These are phyloP conservation scores for Rhodomyrtus psidioides DNA, from an alignment of 441 rosid genomes.

Conservation along the genomic window DNA sequence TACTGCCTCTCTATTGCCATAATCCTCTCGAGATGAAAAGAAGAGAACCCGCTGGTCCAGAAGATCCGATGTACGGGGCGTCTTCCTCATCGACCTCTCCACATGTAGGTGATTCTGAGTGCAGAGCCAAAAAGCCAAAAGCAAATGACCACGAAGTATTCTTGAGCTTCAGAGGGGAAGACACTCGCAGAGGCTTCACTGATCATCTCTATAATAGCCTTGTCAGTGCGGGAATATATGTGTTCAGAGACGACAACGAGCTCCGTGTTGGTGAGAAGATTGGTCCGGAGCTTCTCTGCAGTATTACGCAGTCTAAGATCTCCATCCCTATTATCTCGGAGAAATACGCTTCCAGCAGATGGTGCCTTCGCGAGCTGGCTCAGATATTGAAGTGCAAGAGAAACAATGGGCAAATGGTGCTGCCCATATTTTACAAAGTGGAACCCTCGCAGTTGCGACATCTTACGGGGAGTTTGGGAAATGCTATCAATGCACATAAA, in stretches of 20 bases:
- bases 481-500: fast-evolving
- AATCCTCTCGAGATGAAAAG: background rate
- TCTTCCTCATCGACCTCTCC: background rate
- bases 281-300: background rate
- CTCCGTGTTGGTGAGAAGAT: background rate
- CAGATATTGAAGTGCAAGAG: background rate
- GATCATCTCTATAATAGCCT: background rate
- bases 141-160: background rate
- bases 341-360: fast-evolving
- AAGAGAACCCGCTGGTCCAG: background rate
- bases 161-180: background rate
- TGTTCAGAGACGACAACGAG: background rate
- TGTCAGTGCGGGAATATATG: fast-evolving
- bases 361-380: background rate
- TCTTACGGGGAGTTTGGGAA: background rate
- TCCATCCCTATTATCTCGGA: background rate
- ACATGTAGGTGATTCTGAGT: background rate
- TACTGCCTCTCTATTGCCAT: fast-evolving
- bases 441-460: fast-evolving
- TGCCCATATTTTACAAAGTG: background rate
- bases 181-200: background rate
- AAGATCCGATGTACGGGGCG: background rate
- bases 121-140: background rate
- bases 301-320: background rate
- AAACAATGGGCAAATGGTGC: fast-evolving